Conservation (phyloP, 768 basidiomycete genomes). For the Harrya chromipes region DNA sequence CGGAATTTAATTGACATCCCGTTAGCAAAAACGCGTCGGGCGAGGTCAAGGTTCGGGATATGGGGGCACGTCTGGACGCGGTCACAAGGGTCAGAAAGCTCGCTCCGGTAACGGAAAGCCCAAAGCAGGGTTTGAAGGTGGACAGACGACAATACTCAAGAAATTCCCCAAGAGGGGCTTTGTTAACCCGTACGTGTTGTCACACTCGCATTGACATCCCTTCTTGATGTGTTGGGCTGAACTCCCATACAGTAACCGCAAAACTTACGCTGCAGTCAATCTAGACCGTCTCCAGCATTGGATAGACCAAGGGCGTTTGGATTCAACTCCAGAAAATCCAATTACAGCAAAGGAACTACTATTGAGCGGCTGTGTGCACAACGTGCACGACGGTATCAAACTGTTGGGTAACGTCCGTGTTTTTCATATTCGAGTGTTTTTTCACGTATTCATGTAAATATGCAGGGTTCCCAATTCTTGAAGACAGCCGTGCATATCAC, state of each 20-base stretch:
- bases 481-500: slow-evolving; percentile 73
- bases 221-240: not conserved
- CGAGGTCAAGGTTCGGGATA: slow-evolving; percentile 89
- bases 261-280: slow-evolving; percentile 79
- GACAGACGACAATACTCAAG: slow-evolving; percentile 91
- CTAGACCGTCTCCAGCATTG: slow-evolving; percentile 86
- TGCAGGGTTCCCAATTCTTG: slow-evolving; percentile 63
- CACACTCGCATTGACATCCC: not conserved
- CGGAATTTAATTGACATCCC: slow-evolving; percentile 6
- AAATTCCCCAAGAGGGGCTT: slow-evolving; percentile 94
- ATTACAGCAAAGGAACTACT: slow-evolving; percentile 87
- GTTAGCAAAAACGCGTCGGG: slow-evolving; percentile 90
- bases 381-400: slow-evolving; percentile 89
- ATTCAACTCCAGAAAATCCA: slow-evolving; percentile 72
- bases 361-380: slow-evolving; percentile 84
- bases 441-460: slow-evolving; percentile 1
- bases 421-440: not conserved
- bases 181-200: slow-evolving; percentile 73
- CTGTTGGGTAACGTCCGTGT: slow-evolving; percentile 74
- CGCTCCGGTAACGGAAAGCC: slow-evolving; percentile 85
- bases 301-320: slow-evolving; percentile 81
- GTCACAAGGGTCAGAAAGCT: slow-evolving; percentile 95
- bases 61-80: slow-evolving; percentile 90
- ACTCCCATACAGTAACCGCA: slow-evolving; percentile 55
- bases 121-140: slow-evolving; percentile 88